A percentile compares a stretch with the other conserved stretches of the same genome.
phyloP scores from a whole-genome alignment of 202 grass and related monocot genomes.

The Saccharum hybrid region DNA sequence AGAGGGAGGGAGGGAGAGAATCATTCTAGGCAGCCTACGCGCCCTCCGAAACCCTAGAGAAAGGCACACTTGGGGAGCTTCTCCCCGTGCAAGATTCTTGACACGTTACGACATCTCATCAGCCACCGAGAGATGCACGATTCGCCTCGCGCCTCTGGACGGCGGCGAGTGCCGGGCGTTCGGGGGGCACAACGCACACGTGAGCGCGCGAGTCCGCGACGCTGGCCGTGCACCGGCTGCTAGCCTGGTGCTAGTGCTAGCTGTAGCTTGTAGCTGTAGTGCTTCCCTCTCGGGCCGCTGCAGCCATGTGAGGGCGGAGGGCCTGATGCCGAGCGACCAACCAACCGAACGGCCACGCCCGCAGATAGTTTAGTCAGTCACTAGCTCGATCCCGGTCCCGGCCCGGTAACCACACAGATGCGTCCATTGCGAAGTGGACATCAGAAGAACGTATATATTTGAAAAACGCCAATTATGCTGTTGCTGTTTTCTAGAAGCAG shows the following conservation, averaged over 20 bases:
- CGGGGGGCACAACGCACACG: slow-evolving; percentile 52
- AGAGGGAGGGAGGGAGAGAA: not conserved
- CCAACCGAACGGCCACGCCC: not conserved
- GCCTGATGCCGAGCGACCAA: not conserved
- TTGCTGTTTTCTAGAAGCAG: slow-evolving; percentile 21
- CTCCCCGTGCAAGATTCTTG: slow-evolving; percentile 43
- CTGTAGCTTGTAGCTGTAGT: not conserved
- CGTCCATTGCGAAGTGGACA: not conserved
- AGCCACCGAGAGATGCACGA: not conserved
- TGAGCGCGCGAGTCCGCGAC: slow-evolving; percentile 13
- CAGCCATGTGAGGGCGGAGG: slow-evolving; percentile 11
- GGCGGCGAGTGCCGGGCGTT: slow-evolving; percentile 26
- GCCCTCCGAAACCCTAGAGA: not conserved
- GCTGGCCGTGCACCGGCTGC: slow-evolving; percentile 5
- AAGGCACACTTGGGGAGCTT: not conserved
- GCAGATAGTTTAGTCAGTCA: not conserved
- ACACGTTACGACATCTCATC: slow-evolving; percentile 43
- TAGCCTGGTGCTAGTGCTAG: not conserved
- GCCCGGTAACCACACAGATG: not conserved
- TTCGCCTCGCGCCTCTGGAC: not conserved
- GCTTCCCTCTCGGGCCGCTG: not conserved
- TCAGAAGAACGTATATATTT: not conserved
- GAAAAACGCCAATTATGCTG: not conserved
- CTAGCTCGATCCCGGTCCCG: not conserved
- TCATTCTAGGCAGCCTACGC: slow-evolving; percentile 21